A percentile compares a stretch with the other conserved stretches of the same genome.
Conservation (phyloP, 176 grass and related monocot species). For the Carex pumila region DNA sequence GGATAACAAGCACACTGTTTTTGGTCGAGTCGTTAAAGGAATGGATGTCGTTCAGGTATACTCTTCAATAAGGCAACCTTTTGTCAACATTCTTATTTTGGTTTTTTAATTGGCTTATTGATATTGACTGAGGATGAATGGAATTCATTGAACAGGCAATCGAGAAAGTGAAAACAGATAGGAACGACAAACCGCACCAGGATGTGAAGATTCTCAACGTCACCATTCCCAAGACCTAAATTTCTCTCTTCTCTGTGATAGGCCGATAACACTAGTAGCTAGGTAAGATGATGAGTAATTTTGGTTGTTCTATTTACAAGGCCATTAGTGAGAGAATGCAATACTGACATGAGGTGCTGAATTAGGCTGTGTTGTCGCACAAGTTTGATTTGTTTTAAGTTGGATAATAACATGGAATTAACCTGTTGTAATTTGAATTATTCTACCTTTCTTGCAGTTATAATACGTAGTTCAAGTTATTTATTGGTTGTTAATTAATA, state of each 20-base stretch:
- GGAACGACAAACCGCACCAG: constrained; percentile 96
- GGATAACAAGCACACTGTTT: constrained; percentile 97
- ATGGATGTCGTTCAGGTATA: constrained; percentile 99
- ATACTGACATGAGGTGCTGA: background rate
- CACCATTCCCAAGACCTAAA: constrained; percentile 81
- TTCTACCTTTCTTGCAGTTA: background rate
- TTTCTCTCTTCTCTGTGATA: background rate
- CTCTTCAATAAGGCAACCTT: background rate
- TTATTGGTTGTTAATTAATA: background rate
- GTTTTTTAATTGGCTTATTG: constrained; percentile 16
- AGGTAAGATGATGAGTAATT: background rate
- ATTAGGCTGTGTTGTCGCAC: background rate
- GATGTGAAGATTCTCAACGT: constrained; percentile 98
- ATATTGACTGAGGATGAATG: background rate
- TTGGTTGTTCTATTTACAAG: background rate
- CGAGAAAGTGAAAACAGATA: constrained; percentile 94
- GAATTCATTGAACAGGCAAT: constrained; percentile 37
- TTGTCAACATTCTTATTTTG: background rate
- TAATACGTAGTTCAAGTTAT: background rate
- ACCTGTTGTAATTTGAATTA: background rate
- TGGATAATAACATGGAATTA: background rate
- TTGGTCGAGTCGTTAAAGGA: constrained; percentile 96
- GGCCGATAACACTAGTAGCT: background rate
- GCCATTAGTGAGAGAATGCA: background rate
- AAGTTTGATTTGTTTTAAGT: background rate